Percentiles rank a stretch among this genome's conserved stretches.
These are phyloP conservation scores for Podaxis carcinomalis DNA, from an alignment of 768 basidiomycete species.

Conservation along the genomic window DNA sequence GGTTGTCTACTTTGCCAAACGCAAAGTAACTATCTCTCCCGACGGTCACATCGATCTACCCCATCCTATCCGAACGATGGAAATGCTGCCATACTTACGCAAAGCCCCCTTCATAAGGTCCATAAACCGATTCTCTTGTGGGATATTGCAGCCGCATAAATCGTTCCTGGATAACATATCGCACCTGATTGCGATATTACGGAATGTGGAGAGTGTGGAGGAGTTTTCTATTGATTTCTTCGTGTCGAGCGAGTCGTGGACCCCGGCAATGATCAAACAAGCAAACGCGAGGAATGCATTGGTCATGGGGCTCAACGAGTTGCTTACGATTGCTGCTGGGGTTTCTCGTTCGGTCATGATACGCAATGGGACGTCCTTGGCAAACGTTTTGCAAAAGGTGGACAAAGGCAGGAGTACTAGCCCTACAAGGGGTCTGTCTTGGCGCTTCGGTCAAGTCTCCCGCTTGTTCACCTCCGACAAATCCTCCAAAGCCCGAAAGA, in stretches of 20 bases:
- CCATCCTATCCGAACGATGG: background rate
- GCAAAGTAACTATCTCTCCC: slow-evolving; percentile 13
- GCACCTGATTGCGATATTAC: background rate
- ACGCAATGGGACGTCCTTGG: slow-evolving; percentile 5
- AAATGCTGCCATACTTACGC: slow-evolving; percentile 11
- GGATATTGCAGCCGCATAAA: slow-evolving; percentile 1
- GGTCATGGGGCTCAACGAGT: background rate
- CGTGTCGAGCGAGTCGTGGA: slow-evolving; percentile 8
- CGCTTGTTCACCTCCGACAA: slow-evolving; percentile 3
- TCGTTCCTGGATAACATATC: slow-evolving; percentile 5
- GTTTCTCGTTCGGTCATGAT: slow-evolving; percentile 1
- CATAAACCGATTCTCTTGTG: slow-evolving; percentile 11
- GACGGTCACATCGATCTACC: slow-evolving; percentile 10
- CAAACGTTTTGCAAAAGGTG: background rate
- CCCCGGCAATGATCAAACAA: slow-evolving; percentile 5
- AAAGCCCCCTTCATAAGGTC: slow-evolving; percentile 13
- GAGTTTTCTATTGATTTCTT: slow-evolving; percentile 6
- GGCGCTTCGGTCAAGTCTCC: background rate
- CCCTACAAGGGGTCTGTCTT: background rate
- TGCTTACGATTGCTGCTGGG: slow-evolving; percentile 3
- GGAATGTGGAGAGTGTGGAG: background rate
- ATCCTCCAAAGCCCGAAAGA: background rate
- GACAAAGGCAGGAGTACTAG: background rate
- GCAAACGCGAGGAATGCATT: slow-evolving; percentile 1
- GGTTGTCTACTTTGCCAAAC: slow-evolving; percentile 17